Base-by-base conservation (phyloP, 768 basidiomycete genomes). In the Hygrophoropsis aurantiaca region DNA sequence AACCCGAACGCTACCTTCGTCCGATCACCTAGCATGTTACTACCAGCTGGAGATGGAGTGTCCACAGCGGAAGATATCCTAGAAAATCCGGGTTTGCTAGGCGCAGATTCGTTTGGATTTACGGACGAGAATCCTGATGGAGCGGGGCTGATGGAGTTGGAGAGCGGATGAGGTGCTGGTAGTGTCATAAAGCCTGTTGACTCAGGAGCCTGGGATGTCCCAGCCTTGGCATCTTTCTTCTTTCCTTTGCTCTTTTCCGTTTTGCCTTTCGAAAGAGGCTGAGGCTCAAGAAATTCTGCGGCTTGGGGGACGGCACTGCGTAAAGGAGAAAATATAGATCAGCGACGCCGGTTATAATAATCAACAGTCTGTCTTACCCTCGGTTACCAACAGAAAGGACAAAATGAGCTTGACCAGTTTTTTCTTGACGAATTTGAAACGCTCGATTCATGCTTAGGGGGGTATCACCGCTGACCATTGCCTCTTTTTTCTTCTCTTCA, bases 401-500 rank as follows among this genome's bases (percentile, higher is more conserved):
- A 69, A 99, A 98, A 59, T 97, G 94, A 8, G 97, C 95, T 58
- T 94, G 90, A 1, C 97, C 95, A 8, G 90, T 82, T 73, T 92
- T 94, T 67, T 94, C 86, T 63, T 97, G 94, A 47, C 97, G 77
- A 44, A 86, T 82, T 60, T 94, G 87, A 74, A 99, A 99, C 11
- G 94, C 94, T 51, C 77, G 82, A 55, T 86, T 94, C 90, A 97
- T 97, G 60, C 91, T 94, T 44, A 94, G 72, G 2, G 95, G 94
- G 2, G 95, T 97, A 70, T 99, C 97, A 1, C 92, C 91, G 56
- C 92, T 92, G 15, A 79, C 83, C 94, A 97, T 97, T 9, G 93
- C 88, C 49, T 82, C 82, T 62, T 92, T 80, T 75, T 97, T 97
- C 66, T 87, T 82, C 74, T 99, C 97, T 58, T 98, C 94, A n/a